Base-by-base conservation (phyloP, 768 basidiomycete species). In the Amylocystis lapponica region DNA sequence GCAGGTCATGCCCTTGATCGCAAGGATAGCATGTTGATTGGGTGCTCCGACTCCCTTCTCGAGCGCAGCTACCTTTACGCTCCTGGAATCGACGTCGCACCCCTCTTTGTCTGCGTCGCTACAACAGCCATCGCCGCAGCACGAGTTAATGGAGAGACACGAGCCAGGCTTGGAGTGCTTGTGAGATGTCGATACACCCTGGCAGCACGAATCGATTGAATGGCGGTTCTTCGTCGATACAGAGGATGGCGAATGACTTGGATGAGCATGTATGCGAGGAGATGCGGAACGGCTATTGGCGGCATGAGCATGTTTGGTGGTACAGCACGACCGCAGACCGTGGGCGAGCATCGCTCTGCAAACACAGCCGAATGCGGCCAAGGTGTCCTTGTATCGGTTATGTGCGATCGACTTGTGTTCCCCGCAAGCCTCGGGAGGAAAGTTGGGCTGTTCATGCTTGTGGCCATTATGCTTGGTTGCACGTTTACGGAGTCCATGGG, bases 1-100 rank as follows among this genome's bases (percentile, higher is more conserved):
- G 47, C 59, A 60, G 11, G 59, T 60, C 59, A 60, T 60, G 12
- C 59, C 59, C 32, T 55, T 55, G 40, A 60, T 46, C 10, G 59
- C 55, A 12, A 60, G 45, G 3, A 57, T 43, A 8, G 52, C 52
- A 23, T 48, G 59, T 14, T 51, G 39, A 21, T 26, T 45, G 4
- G 32, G 38, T 1, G 38, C 13, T 2, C 20, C 29, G 21, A 44
- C n/a, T 3, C 27, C 38, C 27, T 50, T 45, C 50, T 50, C 45
- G 0, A 26, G 21, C 19, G 46, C 48, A 27, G 43, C 46, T 25
- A 50, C 43, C 13, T 41, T 39, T n/a, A n/a, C n/a, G n/a, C n/a
- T n/a, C n/a, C n/a, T n/a, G 25, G 47, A 27, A 39, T 41, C 42
- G 22, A 16, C 39, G 4, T 37, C 43, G 38, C 26, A 9, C 25